These are phyloP conservation scores for Acacia melanoxylon DNA, from an alignment of 306 rosid species.

Conservation along the genomic window DNA sequence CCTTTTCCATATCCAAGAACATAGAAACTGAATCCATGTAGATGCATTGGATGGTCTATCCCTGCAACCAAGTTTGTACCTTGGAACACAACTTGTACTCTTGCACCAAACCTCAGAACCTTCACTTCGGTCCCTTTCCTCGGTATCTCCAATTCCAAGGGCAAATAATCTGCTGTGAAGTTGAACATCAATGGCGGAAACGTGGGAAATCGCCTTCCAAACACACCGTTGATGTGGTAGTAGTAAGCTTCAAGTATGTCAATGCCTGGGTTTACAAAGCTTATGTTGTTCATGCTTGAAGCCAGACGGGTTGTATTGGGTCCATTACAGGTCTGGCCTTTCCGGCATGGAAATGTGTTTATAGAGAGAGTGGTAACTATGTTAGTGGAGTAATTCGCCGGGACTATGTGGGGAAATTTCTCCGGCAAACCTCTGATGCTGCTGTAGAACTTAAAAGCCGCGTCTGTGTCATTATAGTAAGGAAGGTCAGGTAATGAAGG, in stretches of 20 bases:
- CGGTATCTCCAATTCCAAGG: slow-evolving; percentile 31
- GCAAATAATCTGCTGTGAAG: slow-evolving; percentile 42
- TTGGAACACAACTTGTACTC: slow-evolving; percentile 48
- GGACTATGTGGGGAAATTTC: slow-evolving; percentile 39
- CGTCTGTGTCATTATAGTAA: slow-evolving; percentile 32
- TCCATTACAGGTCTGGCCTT: slow-evolving; percentile 41
- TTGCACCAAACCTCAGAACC: slow-evolving; percentile 39
- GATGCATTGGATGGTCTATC: slow-evolving; percentile 63
- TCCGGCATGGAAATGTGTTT: slow-evolving; percentile 36
- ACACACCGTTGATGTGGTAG: slow-evolving; percentile 41
- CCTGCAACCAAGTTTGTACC: slow-evolving; percentile 50
- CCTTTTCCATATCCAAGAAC: slow-evolving; percentile 62
- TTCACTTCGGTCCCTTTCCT: slow-evolving; percentile 49
- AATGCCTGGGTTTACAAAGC: slow-evolving; percentile 37
- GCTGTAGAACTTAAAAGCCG: slow-evolving; percentile 29
- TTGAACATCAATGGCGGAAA: slow-evolving; percentile 45
- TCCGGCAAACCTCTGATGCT: slow-evolving; percentile 37
- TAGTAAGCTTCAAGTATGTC: slow-evolving; percentile 58
- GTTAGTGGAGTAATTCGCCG: slow-evolving; percentile 35
- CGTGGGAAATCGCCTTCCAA: slow-evolving; percentile 33
- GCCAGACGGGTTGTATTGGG: slow-evolving; percentile 46
- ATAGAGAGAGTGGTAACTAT: slow-evolving; percentile 38
- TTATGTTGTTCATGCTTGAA: slow-evolving; percentile 53
- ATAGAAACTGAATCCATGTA: slow-evolving; percentile 57
- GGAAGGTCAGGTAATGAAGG: slow-evolving; percentile 35